A percentile compares a stretch with the other conserved stretches of the same genome.
Evolutionary conservation across 2,329 filamentous ascomycete genomes (phyloP).

Genomic region (Aspergillus fischeri): DNA sequence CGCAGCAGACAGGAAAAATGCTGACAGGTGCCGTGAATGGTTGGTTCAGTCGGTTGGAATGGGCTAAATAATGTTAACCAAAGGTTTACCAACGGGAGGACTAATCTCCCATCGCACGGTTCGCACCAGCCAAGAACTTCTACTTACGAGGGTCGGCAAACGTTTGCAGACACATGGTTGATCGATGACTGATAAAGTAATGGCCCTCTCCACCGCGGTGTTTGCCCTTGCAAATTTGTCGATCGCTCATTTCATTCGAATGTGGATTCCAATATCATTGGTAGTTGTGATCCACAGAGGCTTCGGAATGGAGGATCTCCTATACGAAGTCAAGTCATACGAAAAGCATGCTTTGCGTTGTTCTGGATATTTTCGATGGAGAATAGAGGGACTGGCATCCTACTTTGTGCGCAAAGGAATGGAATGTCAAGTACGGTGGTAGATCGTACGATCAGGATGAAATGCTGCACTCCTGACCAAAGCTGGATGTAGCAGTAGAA

Average conservation of each 20-base stretch:
- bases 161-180: background rate
- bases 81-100: background rate
- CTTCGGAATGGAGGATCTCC: background rate
- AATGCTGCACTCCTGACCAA: background rate
- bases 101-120: background rate
- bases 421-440: too few species aligned
- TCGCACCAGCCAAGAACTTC: background rate
- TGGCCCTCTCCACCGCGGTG: background rate
- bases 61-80: background rate
- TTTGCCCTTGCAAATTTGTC: background rate
- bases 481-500: background rate
- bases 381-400: background rate
- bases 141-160: background rate
- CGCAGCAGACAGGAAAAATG: background rate
- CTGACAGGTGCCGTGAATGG: background rate
- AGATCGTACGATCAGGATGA: background rate
- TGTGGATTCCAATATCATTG: background rate
- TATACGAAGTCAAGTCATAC: background rate
- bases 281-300: background rate
- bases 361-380: background rate
- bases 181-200: background rate
- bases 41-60: background rate
- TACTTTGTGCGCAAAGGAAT: too few species aligned
- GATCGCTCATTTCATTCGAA: background rate
- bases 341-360: background rate